Evolutionary conservation across 768 basidiomycete genomes (phyloP).

Genomic region (Agaricus subrufescens): DNA sequence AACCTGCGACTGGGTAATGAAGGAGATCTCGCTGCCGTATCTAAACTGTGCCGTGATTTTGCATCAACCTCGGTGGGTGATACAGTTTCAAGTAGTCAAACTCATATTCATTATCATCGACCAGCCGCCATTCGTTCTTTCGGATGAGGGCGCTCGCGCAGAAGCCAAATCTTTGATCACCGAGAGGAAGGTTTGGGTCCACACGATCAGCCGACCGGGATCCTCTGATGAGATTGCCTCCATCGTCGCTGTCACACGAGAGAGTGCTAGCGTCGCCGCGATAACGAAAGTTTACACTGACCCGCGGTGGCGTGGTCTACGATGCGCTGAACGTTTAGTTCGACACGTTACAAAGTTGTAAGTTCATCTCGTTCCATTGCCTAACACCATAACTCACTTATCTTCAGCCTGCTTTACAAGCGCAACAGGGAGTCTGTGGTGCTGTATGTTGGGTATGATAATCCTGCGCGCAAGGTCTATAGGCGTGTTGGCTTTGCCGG

Average conservation of each 20-base stretch:
- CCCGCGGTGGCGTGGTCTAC: conserved; percentile 41
- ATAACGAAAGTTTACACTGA: conserved; percentile 73
- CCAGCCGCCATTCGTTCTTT: conserved; percentile 54
- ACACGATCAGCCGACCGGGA: conserved; percentile 30
- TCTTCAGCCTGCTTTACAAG: conserved; percentile 13
- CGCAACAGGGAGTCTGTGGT: conserved; percentile 43
- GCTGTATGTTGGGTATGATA: conserved; percentile 60
- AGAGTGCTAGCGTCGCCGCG: conserved; percentile 50
- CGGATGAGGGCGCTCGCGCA: conserved; percentile 29
- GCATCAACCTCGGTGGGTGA: conserved; percentile 52
- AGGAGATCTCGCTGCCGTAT: conserved; percentile 34
- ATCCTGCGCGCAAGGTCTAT: conserved; percentile 50
- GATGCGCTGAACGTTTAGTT: conserved; percentile 63
- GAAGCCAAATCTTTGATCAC: conserved; percentile 51
- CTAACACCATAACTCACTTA: conserved; percentile 10
- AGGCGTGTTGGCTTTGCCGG: conserved; percentile 67
- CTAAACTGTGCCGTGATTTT: conserved; percentile 50
- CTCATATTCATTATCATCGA: conserved; percentile 6
- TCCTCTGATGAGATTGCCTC: conserved; percentile 44
- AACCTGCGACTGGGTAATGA: conserved; percentile 37
- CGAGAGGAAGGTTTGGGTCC: conserved; percentile 55
- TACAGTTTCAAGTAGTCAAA: background rate
- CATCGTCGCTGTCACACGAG: conserved; percentile 67
- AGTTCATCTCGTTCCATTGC: conserved; percentile 16
- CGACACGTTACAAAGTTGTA: conserved; percentile 53